phyloP scores from a whole-genome alignment of 371 early-diverging fungal species.

The Circinella minor region DNA sequence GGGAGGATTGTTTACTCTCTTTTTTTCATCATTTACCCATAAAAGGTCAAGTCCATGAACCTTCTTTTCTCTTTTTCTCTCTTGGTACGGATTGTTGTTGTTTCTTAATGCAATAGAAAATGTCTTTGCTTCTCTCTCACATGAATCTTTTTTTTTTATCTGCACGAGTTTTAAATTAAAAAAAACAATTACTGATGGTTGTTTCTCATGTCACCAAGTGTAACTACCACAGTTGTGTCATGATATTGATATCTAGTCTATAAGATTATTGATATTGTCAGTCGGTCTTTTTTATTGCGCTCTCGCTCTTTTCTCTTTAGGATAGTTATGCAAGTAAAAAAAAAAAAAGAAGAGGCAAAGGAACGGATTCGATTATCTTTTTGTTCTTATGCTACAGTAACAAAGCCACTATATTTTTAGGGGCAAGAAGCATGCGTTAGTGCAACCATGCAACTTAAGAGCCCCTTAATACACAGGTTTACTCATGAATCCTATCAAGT shows the following conservation, averaged over 20 bases:
- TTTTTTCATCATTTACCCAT: conserved; percentile 14
- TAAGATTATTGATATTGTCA: not conserved
- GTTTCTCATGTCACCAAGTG: not conserved
- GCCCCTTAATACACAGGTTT: not conserved
- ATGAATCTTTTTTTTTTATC: not conserved
- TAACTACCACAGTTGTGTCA: not conserved
- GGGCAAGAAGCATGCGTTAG: not conserved
- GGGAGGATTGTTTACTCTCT: not conserved
- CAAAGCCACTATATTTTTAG: not conserved
- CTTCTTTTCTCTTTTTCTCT: conserved; percentile 4
- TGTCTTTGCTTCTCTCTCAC: not conserved
- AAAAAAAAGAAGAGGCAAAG: not conserved
- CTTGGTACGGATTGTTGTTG: too few relatives aligned
- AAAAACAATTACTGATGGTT: not conserved
- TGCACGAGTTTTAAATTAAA: conserved; percentile 9
- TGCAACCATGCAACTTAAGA: conserved; percentile 3
- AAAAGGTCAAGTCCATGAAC: conserved; percentile 12
- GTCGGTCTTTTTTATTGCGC: too few relatives aligned
- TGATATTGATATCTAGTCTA: not conserved
- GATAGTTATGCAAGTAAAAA: not conserved
- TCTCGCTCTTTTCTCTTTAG: not conserved
- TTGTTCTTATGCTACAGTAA: too few relatives aligned
- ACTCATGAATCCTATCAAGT: not conserved
- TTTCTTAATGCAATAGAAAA: not conserved
- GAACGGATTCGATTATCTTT: not conserved